Conservation (phyloP, 768 basidiomycete genomes). For the Hydnum rufescens region DNA sequence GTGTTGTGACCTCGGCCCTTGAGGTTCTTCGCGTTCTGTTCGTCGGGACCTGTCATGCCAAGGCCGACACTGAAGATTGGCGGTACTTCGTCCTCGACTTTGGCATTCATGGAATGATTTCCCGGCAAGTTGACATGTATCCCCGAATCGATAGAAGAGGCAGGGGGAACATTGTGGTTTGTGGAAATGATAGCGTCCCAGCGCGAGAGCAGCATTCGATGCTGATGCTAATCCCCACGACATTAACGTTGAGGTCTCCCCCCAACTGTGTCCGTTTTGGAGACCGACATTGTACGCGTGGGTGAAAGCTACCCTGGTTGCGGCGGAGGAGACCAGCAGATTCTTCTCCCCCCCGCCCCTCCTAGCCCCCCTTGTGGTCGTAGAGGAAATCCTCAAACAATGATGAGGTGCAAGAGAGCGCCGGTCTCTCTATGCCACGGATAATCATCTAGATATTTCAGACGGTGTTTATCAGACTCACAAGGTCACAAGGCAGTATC, state of each 20-base stretch:
- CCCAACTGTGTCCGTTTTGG: conserved; percentile 11
- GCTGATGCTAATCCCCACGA: conserved; percentile 44
- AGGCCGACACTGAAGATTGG: conserved; percentile 12
- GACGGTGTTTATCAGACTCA: not conserved
- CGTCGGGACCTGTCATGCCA: too few species aligned
- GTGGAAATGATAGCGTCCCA: conserved; percentile 38
- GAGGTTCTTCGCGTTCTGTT: too few species aligned
- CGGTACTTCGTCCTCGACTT: conserved; percentile 23
- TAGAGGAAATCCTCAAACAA: conserved; percentile 59
- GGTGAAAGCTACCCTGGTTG: conserved; percentile 53
- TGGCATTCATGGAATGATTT: not conserved
- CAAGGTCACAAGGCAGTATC: conserved; percentile 56
- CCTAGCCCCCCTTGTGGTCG: too few species aligned
- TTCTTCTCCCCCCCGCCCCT: conserved; percentile 26
- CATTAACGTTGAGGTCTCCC: not conserved
- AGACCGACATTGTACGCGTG: conserved; percentile 35
- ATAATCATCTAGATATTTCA: not conserved
- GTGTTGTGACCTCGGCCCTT: too few species aligned
- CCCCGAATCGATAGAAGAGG: conserved; percentile 18
- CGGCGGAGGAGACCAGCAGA: conserved; percentile 47
- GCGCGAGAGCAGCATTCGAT: conserved; percentile 35
- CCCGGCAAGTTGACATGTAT: conserved; percentile 10
- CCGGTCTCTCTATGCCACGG: conserved; percentile 17
- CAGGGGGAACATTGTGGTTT: conserved; percentile 32
- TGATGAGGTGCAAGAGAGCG: conserved; percentile 55